Percentiles rank a stretch among this genome's conserved stretches.
Conservation (phyloP, 176 grass and related monocot genomes). For the Tillandsia fasciculata region DNA sequence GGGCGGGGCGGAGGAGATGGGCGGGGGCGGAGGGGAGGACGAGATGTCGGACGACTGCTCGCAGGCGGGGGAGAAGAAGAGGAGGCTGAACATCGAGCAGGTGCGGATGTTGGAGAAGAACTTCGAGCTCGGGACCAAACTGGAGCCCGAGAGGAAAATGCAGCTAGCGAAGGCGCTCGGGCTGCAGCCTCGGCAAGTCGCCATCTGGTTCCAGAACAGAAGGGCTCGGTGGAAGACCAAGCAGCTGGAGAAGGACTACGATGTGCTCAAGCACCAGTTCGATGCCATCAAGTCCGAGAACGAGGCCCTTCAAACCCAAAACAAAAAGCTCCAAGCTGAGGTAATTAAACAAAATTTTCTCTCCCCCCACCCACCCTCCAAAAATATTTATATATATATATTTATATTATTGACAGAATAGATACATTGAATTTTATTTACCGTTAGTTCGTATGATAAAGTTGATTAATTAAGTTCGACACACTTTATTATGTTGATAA, state of each 20-base stretch:
- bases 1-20: slow-evolving; percentile 24
- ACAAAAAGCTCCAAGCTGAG: slow-evolving; percentile 89
- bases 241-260: slow-evolving; percentile 90
- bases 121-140: slow-evolving; percentile 88
- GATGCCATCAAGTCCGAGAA: slow-evolving; percentile 75
- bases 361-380: neutral
- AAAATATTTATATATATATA: neutral
- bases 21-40: slow-evolving; percentile 35
- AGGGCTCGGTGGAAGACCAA: slow-evolving; percentile 90
- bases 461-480: no score
- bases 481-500: no score
- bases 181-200: slow-evolving; percentile 77
- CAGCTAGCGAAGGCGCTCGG: slow-evolving; percentile 66
- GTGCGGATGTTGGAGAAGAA: slow-evolving; percentile 93
- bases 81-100: slow-evolving; percentile 92
- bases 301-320: slow-evolving; percentile 63
- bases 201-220: slow-evolving; percentile 94
- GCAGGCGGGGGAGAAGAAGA: slow-evolving; percentile 84
- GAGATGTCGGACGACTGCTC: slow-evolving; percentile 87
- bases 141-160: slow-evolving; percentile 79
- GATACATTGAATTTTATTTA: no score
- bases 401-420: neutral
- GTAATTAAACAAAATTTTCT: slow-evolving; percentile 2
- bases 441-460: no score
- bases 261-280: slow-evolving; percentile 63